Percentiles rank a stretch among this genome's conserved stretches.
These are phyloP conservation scores for Fomitopsis pinicola DNA, from an alignment of 1,284 basidiomycete genomes.

Conservation along the genomic window DNA sequence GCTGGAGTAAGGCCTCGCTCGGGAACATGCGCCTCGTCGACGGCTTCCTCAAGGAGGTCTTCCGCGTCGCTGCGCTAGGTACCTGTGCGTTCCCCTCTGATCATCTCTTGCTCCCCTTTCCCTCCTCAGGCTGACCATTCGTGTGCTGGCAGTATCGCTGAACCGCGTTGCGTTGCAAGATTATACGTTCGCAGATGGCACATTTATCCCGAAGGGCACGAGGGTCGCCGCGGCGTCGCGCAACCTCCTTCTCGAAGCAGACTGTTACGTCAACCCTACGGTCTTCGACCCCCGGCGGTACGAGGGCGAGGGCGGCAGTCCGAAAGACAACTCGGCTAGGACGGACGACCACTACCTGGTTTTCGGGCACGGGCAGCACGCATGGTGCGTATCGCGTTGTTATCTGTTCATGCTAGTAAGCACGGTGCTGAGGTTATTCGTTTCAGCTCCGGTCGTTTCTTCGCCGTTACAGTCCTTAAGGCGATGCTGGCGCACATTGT, in stretches of 20 bases:
- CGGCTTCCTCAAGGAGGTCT: conserved; percentile 47
- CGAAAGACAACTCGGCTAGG: conserved; percentile 22
- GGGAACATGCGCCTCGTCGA: conserved; percentile 44
- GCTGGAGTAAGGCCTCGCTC: conserved; percentile 42
- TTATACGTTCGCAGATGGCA: conserved; percentile 36
- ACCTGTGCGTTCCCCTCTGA: conserved; percentile 7
- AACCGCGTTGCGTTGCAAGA: conserved; percentile 29
- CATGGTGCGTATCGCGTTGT: conserved; percentile 18
- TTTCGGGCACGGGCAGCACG: conserved; percentile 26
- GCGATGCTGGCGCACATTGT: conserved; percentile 39
- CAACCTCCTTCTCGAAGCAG: conserved; percentile 37
- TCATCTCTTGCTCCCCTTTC: conserved; percentile 7
- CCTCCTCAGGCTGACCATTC: conserved; percentile 4
- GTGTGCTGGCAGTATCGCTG: conserved; percentile 15
- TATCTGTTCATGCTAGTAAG: no score
- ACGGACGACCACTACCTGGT: conserved; percentile 21
- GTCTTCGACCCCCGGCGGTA: conserved; percentile 45
- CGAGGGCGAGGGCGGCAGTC: conserved; percentile 27
- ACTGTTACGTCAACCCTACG: conserved; percentile 34
- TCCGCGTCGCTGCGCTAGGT: conserved; percentile 30
- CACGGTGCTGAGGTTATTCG: not conserved
- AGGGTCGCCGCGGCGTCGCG: conserved; percentile 37
- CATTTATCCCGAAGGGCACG: conserved; percentile 37
- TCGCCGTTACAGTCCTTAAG: conserved; percentile 43
- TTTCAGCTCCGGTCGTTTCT: conserved; percentile 40